A percentile compares a stretch with the other conserved stretches of the same genome.
Conservation (phyloP, 1,284 basidiomycete species). For the Ustilago curta region DNA sequence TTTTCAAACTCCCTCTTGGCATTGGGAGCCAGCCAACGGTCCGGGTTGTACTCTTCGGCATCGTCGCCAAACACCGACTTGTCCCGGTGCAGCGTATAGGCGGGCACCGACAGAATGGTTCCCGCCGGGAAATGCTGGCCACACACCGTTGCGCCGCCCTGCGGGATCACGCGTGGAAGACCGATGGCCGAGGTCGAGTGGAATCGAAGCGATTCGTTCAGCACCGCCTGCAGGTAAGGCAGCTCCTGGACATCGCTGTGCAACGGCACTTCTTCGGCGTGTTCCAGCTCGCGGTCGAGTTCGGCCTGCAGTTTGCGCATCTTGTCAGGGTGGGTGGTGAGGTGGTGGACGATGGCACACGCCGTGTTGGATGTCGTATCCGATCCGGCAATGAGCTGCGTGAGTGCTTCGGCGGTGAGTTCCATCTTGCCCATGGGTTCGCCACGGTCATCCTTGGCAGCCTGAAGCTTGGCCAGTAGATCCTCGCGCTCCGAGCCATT, state of each 20-base stretch:
- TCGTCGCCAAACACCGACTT: slow-evolving; percentile 80
- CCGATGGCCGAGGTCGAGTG: slow-evolving; percentile 82
- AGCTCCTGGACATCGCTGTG: slow-evolving; percentile 56
- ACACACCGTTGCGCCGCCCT: slow-evolving; percentile 51
- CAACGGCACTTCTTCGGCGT: slow-evolving; percentile 58
- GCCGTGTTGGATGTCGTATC: slow-evolving; percentile 65
- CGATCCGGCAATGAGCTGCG: slow-evolving; percentile 79
- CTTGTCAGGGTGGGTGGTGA: slow-evolving; percentile 77
- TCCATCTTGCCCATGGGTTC: slow-evolving; percentile 82
- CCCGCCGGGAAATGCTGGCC: slow-evolving; percentile 76
- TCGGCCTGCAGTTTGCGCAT: slow-evolving; percentile 82
- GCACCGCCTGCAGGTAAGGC: slow-evolving; percentile 77
- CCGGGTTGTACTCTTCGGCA: slow-evolving; percentile 77
- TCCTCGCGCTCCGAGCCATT: slow-evolving; percentile 76
- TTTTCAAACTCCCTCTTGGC: slow-evolving; percentile 56
- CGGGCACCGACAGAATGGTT: slow-evolving; percentile 70
- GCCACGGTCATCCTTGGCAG: slow-evolving; percentile 81
- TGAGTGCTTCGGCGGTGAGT: slow-evolving; percentile 84
- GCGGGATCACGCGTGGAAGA: slow-evolving; percentile 71
- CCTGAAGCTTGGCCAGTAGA: slow-evolving; percentile 81
- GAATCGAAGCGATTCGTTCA: slow-evolving; percentile 83
- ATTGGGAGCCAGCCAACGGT: slow-evolving; percentile 80
- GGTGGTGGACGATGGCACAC: slow-evolving; percentile 79
- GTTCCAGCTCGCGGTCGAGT: slow-evolving; percentile 75
- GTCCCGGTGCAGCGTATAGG: slow-evolving; percentile 81